phyloP scores from a whole-genome alignment of 208 protist species.

The Trypanosoma caninum region DNA sequence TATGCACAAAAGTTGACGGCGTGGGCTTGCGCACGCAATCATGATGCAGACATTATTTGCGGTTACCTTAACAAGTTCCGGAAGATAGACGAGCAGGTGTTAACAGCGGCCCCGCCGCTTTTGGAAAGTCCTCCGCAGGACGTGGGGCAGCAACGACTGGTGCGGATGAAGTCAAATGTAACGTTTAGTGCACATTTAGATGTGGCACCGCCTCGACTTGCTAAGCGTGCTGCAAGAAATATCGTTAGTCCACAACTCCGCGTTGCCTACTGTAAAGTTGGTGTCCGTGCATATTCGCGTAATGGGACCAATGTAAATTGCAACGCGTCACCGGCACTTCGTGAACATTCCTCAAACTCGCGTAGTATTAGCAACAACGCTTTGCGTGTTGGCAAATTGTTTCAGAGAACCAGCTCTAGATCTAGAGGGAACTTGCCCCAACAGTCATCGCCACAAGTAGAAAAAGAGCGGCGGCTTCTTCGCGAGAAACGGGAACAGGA shows the following conservation, averaged over 20 bases:
- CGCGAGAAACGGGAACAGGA: slow-evolving; percentile 67
- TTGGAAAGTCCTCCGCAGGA: background rate
- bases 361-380: background rate
- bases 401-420: slow-evolving; percentile 9
- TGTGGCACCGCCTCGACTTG: too few species aligned
- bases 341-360: background rate
- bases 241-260: background rate
- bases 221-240: background rate
- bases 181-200: too few species aligned
- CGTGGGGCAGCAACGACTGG: too few species aligned
- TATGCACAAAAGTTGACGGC: slow-evolving; percentile 2
- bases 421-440: slow-evolving; percentile 14
- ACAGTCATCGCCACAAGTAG: slow-evolving; percentile 11
- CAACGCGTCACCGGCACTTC: slow-evolving; percentile 7
- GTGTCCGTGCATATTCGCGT: background rate
- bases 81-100: slow-evolving; percentile 45
- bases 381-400: background rate
- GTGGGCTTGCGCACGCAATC: slow-evolving; percentile 29
- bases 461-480: slow-evolving; percentile 36
- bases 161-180: background rate
- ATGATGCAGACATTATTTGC: slow-evolving; percentile 64
- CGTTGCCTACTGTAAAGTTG: background rate
- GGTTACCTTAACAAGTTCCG: slow-evolving; percentile 76
- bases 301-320: background rate
- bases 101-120: slow-evolving; percentile 15